A percentile compares a stretch with the other conserved stretches of the same genome.
Conservation (phyloP, 108 stramenopile genomes). For the Bacterosira constricta region DNA sequence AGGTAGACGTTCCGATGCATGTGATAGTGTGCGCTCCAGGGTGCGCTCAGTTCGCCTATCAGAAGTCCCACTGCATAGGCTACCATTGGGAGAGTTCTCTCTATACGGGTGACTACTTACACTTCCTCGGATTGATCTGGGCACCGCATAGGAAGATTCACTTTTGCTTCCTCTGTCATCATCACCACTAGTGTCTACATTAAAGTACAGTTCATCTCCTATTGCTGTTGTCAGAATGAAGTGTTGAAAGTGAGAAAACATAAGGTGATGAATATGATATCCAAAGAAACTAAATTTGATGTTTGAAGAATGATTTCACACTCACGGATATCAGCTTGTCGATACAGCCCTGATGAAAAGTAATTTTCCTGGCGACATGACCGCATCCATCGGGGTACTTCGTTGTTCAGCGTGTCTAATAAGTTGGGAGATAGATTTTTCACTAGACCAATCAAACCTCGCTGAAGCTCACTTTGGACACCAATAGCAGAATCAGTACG, state of each 20-base stretch:
- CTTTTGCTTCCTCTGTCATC: constrained; percentile 24
- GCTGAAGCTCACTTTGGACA: constrained; percentile 87
- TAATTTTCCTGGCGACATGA: constrained; percentile 77
- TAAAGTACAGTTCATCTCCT: constrained; percentile 48
- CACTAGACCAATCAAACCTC: constrained; percentile 67
- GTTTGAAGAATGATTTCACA: neutral
- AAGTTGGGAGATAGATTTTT: constrained; percentile 72
- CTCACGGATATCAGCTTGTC: constrained; percentile 76
- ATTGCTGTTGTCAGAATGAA: constrained; percentile 17
- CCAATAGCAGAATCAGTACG: constrained; percentile 82
- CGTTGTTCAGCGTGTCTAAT: constrained; percentile 58
- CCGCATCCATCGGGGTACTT: constrained; percentile 81
- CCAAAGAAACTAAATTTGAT: neutral
- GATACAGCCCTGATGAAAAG: constrained; percentile 72
- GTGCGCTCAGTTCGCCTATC: neutral
- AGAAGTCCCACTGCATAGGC: constrained; percentile 18
- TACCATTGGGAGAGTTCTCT: constrained; percentile 21
- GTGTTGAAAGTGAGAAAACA: neutral
- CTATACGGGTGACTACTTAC: constrained; percentile 17
- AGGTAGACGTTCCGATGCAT: neutral
- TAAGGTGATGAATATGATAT: neutral
- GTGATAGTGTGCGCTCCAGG: neutral
- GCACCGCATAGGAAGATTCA: constrained; percentile 20
- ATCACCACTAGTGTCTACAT: constrained; percentile 15
- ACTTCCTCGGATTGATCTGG: constrained; percentile 19